Base-by-base conservation (phyloP, 805 yeast genomes). In the Candida tallmaniae region DNA sequence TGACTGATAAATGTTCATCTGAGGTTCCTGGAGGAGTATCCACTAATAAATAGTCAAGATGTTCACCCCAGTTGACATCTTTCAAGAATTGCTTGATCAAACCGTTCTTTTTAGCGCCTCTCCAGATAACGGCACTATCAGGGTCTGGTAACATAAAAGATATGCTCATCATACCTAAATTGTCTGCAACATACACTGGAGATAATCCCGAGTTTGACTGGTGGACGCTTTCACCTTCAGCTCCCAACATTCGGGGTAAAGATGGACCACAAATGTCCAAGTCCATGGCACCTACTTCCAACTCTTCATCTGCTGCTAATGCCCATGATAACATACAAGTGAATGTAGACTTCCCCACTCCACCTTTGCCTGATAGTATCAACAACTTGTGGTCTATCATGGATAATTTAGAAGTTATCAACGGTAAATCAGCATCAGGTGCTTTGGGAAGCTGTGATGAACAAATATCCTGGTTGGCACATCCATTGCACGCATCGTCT, bases 11-110 rank as follows among this genome's bases (percentile, higher is more conserved):
- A 60, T 93, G 99, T 56, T 93, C 99, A 59, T 93, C 99, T 0
- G 96, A 83, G 0, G 99, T 93, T 0, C 99, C 98, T 0, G 99
- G 99, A 0, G 98, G 99, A 0, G 99, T 93, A 51, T 93, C 99
- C 12, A 93, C 83, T 11, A 93, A 73, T 45, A 93, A 66, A 51
- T 84, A 93, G 56, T 93, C 97, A 36, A 84, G 60, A 31, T 46
- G 60, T 16, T 73, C 71, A 4, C 95, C 96, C 99, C 99, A 93
- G 49, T 86, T 88, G 2, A 93, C 97, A 48, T 90, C 97, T 52
- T 84, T 87, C 35, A 93, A 66, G 50, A 93, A 93, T 62, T 88
- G 96, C 52, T 93, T 93, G 34, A 93, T 93, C 31, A 93, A 68
- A 0, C 94, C 88, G 48, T 85, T 88, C 62, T 93, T 93, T 65